A percentile compares a stretch with the other conserved stretches of the same genome.
These are phyloP conservation scores for Candida morakotiae DNA, from an alignment of 805 yeast genomes.

Conservation along the genomic window DNA sequence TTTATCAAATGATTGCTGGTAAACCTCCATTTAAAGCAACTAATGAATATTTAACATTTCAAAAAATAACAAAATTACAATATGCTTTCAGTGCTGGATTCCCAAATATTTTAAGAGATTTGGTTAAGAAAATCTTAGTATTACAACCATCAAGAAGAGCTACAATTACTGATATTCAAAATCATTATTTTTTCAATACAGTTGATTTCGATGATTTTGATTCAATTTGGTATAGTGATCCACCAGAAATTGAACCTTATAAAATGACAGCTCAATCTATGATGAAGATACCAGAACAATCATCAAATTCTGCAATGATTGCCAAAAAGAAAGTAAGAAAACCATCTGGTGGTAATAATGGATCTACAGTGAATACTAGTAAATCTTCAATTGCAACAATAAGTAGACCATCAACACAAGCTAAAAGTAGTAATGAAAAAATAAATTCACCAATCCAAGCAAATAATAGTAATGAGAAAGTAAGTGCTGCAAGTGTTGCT, in stretches of 20 bases:
- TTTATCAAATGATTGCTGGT: slow-evolving; percentile 62
- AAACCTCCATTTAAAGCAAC: slow-evolving; percentile 80
- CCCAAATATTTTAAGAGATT: slow-evolving; percentile 58
- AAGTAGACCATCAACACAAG: neutral
- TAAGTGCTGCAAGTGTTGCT: slow-evolving; percentile 37
- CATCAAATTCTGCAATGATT: slow-evolving; percentile 6
- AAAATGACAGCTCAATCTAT: slow-evolving; percentile 73
- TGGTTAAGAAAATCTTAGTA: slow-evolving; percentile 63
- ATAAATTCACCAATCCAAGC: neutral
- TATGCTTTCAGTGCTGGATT: slow-evolving; percentile 67
- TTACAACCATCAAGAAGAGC: slow-evolving; percentile 69
- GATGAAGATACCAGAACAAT: slow-evolving; percentile 59
- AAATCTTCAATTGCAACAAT: neutral
- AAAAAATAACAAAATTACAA: slow-evolving; percentile 74
- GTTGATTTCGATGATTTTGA: slow-evolving; percentile 65
- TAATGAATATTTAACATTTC: slow-evolving; percentile 77
- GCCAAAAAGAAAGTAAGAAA: slow-evolving; percentile 10
- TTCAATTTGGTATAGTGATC: slow-evolving; percentile 62
- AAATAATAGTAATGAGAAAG: slow-evolving; percentile 8
- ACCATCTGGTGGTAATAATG: neutral
- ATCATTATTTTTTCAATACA: slow-evolving; percentile 66
- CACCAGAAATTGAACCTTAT: slow-evolving; percentile 69
- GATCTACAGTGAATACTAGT: neutral
- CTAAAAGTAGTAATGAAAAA: slow-evolving; percentile 3
- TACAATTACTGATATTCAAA: slow-evolving; percentile 52